Percentiles rank a stretch among this genome's conserved stretches.
Conservation (phyloP, 352 stramenopile species). For the Phytophthora quininea region DNA sequence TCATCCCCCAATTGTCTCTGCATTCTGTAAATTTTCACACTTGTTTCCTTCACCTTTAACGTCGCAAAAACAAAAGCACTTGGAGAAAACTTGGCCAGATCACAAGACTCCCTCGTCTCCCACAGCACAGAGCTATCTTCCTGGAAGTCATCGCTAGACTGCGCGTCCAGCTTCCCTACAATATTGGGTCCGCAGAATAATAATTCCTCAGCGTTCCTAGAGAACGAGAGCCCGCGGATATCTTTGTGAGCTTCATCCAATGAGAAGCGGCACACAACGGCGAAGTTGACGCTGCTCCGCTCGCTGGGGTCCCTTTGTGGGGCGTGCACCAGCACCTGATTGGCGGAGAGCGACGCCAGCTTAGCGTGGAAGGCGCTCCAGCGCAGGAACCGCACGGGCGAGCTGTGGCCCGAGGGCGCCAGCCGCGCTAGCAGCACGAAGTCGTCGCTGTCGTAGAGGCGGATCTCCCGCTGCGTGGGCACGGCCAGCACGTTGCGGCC, state of each 20-base stretch:
- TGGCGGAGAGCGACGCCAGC: conserved; percentile 71
- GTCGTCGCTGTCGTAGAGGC: conserved; percentile 84
- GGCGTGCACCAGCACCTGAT: conserved; percentile 69
- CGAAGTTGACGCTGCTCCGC: conserved; percentile 50
- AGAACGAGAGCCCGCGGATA: conserved; percentile 70
- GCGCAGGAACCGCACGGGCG: conserved; percentile 65
- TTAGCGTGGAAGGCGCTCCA: conserved; percentile 83
- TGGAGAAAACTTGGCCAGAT: conserved; percentile 82
- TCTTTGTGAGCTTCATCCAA: conserved; percentile 26
- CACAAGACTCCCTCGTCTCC: conserved; percentile 17
- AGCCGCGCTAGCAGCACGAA: conserved; percentile 80
- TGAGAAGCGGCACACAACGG: conserved; percentile 49
- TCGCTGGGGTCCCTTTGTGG: conserved; percentile 45
- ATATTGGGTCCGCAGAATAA: conserved; percentile 47
- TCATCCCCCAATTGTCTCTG: conserved; percentile 16
- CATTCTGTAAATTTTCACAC: conserved; percentile 71
- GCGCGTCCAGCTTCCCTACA: conserved; percentile 63
- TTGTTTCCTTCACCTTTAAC: conserved; percentile 34
- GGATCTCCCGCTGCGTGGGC: conserved; percentile 67
- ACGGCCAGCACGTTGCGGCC: conserved; percentile 83
- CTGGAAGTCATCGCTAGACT: conserved; percentile 4
- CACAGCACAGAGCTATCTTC: conserved; percentile 32
- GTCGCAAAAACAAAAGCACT: conserved; percentile 71
- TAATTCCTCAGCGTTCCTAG: conserved; percentile 61
- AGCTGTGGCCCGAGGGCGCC: conserved; percentile 56